Base-by-base conservation (phyloP, 345 rosid genomes). In the Pugionium cornutum region DNA sequence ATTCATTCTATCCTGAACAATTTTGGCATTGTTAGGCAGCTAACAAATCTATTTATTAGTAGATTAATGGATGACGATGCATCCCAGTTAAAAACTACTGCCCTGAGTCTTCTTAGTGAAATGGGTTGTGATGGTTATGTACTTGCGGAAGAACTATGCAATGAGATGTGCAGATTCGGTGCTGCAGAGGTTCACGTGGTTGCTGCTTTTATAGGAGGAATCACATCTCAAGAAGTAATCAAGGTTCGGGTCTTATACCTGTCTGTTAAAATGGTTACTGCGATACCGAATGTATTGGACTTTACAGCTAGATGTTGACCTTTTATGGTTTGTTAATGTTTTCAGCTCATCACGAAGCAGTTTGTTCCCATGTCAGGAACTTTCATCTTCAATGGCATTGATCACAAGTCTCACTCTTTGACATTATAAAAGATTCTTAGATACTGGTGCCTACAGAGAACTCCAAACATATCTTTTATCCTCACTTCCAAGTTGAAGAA, bases 171-270 rank as follows among this genome's bases (percentile, higher is more conserved):
- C 70, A 83, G 95, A 63, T 90, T 84, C 63, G 99, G 97, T 50
- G 96, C 95, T 71, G 81, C 97, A 7, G 97, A 94, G 82, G 90
- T 94, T 53, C 99, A 94, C 49, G 88, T 90, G 3, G 96, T 86
- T 40, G 95, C 97, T 72, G 95, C 99, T 34, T 76, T 90, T 49
- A 62, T 94, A 4, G 99, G 99, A 66, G 99, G 97, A 73, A 76
- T 90, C 48, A 83, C 97, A 45, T 88, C 99, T 1, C 97, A 94
- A 77, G 97, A 94, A 86, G 86, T 78, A 50, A 94, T 94, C 66
- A 90, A 90, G 99, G 97, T 94, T 54, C 9, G 47, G 9, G 68
- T 58, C 36, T 35, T 60, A 66, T 48, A 44, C 36, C 11, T 63
- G 45, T 36, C 53, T 18, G 43, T 36, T 11, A n/a, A 37, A 47